Evolutionary conservation across 2,329 filamentous ascomycete species (phyloP), one percentile per base, ranked within the genome.

Genomic region (Gliomastix tumulicola): DNA sequence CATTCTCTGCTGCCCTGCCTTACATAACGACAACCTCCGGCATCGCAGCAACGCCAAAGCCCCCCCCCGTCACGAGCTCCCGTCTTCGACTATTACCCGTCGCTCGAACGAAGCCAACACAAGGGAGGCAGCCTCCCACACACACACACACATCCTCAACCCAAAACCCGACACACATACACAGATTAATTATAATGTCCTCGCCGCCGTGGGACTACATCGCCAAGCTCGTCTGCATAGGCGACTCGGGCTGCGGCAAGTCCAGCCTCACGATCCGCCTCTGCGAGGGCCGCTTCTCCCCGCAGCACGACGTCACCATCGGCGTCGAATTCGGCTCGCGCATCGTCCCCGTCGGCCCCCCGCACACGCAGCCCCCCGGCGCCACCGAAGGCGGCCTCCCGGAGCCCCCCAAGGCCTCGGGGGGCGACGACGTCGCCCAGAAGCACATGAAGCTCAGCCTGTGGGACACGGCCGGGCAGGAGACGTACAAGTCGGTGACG

Each of bases 401-500:
- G 15, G 65, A 72, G 12, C 74, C 76, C n/a, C 71, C 62, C 10
- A 59, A 62, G 23, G n/a, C n/a, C n/a, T n/a, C n/a, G n/a, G n/a
- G n/a, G n/a, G n/a, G n/a, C n/a, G n/a, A n/a, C n/a, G 55, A 61
- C 43, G 53, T 55, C 17, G 54, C 52, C 45, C 78, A 82, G 57
- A 82, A 79, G 52, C 83, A 90, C 65, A 95, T 95, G 88, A 95
- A 95, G 63, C 74, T 95, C 6, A 88, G 82, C 31, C 70, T 97
- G 10, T 97, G 90, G 90, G 90, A 96, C 56, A 97, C 90, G 1
- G 90, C 90, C 13, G 90, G 90, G 19, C 90, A 97, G 60, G 90
- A 97, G 67, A 95, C 88, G 11, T 97, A 97, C 70, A 96, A 96
- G 60, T 90, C 84, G 31, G 92, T 97, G 41, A 97, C 90, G 8